A percentile compares a stretch with the other conserved stretches of the same genome.
phyloP scores from a whole-genome alignment of 139 green algal species.

The Nannochloris sp. region DNA sequence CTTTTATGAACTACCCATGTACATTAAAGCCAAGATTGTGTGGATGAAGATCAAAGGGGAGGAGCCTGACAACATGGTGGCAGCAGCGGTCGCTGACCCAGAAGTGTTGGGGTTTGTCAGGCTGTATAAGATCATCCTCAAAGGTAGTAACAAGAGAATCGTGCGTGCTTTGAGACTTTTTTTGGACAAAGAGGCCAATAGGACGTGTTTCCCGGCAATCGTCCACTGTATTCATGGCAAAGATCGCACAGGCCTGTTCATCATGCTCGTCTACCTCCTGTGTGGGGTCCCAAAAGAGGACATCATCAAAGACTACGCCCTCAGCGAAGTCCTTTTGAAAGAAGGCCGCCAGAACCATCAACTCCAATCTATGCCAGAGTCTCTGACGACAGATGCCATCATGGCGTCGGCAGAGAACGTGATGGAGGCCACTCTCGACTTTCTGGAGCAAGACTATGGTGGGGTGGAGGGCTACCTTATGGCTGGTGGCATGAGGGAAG shows the following conservation, averaged over 20 bases:
- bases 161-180: constrained; percentile 30
- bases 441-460: constrained; percentile 5
- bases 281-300: constrained; percentile 26
- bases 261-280: constrained; percentile 41
- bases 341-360: constrained; percentile 22
- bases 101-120: constrained; percentile 35
- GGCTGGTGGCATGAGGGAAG: constrained; percentile 6
- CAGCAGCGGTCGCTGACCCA: constrained; percentile 36
- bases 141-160: constrained; percentile 16
- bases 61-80: constrained; percentile 22
- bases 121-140: constrained; percentile 25
- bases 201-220: constrained; percentile 16
- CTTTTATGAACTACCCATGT: constrained; percentile 14
- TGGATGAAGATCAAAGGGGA: constrained; percentile 2
- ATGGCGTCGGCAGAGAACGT: constrained; percentile 29
- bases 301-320: constrained; percentile 33
- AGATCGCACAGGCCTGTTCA: constrained; percentile 40
- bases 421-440: constrained; percentile 27
- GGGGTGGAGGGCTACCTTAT: background rate
- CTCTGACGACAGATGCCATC: constrained; percentile 33
- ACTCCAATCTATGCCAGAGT: constrained; percentile 18
- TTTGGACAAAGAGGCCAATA: constrained; percentile 2
- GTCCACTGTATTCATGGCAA: constrained; percentile 50
- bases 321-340: constrained; percentile 29
- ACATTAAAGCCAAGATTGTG: constrained; percentile 16